These are phyloP conservation scores for Brassica napus DNA, from an alignment of 345 rosid species.

Conservation along the genomic window DNA sequence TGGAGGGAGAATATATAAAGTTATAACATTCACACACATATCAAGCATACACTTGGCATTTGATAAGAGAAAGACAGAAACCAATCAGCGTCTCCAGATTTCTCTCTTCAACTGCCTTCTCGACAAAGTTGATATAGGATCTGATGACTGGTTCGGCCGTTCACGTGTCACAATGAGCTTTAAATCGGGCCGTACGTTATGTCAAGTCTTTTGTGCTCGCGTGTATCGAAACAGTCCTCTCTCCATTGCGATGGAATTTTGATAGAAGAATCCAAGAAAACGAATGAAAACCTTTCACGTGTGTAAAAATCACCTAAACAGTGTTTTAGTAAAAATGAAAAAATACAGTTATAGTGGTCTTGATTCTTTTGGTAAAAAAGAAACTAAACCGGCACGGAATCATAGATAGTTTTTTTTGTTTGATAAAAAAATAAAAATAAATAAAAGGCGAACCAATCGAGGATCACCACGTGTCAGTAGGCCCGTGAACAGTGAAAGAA, in stretches of 20 bases:
- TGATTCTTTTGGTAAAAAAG: neutral
- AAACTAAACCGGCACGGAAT: too few species aligned
- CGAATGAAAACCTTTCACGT: constrained; percentile 23
- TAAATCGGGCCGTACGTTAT: constrained; percentile 30
- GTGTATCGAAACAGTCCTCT: constrained; percentile 12
- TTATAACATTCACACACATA: constrained; percentile 18
- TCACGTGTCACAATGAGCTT: constrained; percentile 28
- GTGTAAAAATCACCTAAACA: neutral
- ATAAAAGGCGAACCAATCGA: too few species aligned
- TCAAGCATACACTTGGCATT: constrained; percentile 37
- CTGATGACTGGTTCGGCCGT: constrained; percentile 30
- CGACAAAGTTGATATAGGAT: constrained; percentile 19
- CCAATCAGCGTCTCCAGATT: constrained; percentile 27
- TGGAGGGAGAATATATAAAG: constrained; percentile 37
- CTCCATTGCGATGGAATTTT: neutral
- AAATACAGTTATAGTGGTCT: neutral
- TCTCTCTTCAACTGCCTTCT: neutral
- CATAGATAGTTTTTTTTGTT: too few species aligned
- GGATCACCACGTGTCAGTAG: too few species aligned
- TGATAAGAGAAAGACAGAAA: constrained; percentile 23
- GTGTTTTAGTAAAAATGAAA: neutral
- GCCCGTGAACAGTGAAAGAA: too few species aligned
- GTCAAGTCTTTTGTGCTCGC: constrained; percentile 30
- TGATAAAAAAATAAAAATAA: neutral
- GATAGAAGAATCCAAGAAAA: neutral